Percentiles rank a stretch among this genome's conserved stretches.
These are phyloP conservation scores for Botrytis squamosa DNA, from an alignment of 2,329 filamentous ascomycete genomes.

Conservation along the genomic window DNA sequence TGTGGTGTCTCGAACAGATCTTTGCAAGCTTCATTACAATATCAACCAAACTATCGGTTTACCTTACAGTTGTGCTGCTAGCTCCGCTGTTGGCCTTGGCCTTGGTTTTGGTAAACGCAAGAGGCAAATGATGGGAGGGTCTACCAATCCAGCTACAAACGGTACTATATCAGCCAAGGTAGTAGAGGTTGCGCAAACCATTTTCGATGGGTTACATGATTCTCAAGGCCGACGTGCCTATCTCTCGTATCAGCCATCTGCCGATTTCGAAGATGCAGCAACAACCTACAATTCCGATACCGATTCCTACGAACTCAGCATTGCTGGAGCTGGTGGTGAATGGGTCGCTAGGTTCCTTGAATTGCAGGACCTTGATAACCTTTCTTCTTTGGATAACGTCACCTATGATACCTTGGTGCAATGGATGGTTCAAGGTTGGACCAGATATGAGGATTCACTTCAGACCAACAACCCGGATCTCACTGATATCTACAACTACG, in stretches of 20 bases:
- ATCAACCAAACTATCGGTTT: conserved; percentile 47
- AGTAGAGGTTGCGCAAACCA: conserved; percentile 40
- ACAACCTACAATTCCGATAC: conserved; percentile 12
- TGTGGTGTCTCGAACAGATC: conserved; percentile 50
- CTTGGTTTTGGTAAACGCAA: too few relatives aligned
- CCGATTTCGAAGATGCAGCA: conserved; percentile 11
- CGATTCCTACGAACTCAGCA: conserved; percentile 38
- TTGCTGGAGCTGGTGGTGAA: conserved; percentile 35
- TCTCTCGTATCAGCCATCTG: conserved; percentile 40
- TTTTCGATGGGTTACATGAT: conserved; percentile 41
- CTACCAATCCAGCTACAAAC: conserved; percentile 22
- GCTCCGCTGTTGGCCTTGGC: not conserved
- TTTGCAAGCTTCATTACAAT: conserved; percentile 49
- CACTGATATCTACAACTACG: conserved; percentile 47
- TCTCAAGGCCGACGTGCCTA: conserved; percentile 41
- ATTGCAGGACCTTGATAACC: conserved; percentile 39
- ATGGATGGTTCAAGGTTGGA: conserved; percentile 53
- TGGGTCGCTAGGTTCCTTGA: too few relatives aligned
- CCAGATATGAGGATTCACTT: conserved; percentile 50
- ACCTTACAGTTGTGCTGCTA: conserved; percentile 45
- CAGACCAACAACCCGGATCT: conserved; percentile 56
- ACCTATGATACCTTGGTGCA: conserved; percentile 55
- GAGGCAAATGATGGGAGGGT: too few relatives aligned
- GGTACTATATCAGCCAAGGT: conserved; percentile 33
- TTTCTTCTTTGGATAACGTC: conserved; percentile 47